Evolutionary conservation across 805 yeast genomes (phyloP).

Genomic region (Schwanniomyces vanrijiae): DNA sequence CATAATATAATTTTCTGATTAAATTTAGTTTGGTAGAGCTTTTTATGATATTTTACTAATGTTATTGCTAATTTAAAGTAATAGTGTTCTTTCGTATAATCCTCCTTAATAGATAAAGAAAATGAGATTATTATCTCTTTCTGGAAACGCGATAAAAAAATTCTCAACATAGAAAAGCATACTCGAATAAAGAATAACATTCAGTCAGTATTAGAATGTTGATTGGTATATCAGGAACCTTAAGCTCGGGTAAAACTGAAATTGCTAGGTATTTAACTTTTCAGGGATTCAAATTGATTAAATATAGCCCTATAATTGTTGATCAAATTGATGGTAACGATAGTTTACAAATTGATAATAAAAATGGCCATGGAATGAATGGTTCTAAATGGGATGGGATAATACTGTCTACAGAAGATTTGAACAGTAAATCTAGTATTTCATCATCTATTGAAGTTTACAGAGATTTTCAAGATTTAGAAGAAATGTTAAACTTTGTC

Average conservation of each 20-base stretch:
- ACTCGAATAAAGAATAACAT: neutral
- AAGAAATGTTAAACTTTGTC: conserved; percentile 55
- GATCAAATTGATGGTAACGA: neutral
- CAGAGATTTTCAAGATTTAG: conserved; percentile 35
- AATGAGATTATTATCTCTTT: neutral
- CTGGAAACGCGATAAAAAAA: neutral
- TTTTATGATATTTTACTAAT: neutral
- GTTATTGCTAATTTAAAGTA: neutral
- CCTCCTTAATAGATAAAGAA: neutral
- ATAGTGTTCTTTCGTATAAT: neutral
- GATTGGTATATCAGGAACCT: conserved; percentile 72
- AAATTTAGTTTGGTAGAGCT: neutral
- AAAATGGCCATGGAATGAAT: neutral
- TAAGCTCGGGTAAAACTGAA: conserved; percentile 65
- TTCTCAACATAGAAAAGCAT: neutral
- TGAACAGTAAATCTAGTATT: conserved; percentile 5
- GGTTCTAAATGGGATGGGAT: conserved; percentile 1
- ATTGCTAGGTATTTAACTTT: conserved; percentile 56
- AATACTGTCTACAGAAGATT: neutral
- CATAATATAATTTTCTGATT: neutral
- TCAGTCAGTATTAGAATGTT: conserved; percentile 46
- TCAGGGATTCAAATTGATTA: conserved; percentile 50
- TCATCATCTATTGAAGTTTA: conserved; percentile 11
- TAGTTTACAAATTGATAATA: conserved; percentile 8
- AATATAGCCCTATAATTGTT: conserved; percentile 3